A percentile compares a stretch with the other conserved stretches of the same genome.
Evolutionary conservation across 2,329 filamentous ascomycete species (phyloP).

Genomic region (Pseudogymnoascus sp.): DNA sequence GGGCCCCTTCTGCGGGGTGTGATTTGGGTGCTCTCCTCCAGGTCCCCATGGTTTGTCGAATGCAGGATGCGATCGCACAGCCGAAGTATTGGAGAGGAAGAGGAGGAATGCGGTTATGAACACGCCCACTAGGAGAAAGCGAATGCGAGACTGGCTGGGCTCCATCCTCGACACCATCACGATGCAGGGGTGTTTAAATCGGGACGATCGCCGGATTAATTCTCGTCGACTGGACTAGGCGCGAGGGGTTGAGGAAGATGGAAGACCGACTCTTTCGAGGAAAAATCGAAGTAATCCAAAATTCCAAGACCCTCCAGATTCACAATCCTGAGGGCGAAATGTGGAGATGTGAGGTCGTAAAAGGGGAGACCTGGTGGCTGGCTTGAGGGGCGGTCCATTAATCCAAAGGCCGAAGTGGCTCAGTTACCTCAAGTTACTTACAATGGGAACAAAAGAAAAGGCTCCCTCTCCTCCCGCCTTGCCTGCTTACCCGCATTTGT

Average conservation of each 20-base stretch:
- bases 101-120: conserved; percentile 7
- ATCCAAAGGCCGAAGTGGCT: neutral
- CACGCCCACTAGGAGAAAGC: neutral
- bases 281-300: neutral
- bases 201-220: neutral
- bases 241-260: neutral
- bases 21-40: neutral
- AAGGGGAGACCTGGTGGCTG: neutral
- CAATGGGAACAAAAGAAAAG: neutral
- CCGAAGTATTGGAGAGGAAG: neutral
- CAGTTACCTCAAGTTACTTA: too few species aligned
- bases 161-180: conserved; percentile 4
- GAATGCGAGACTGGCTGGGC: neutral
- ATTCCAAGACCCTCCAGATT: neutral
- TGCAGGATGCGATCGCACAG: neutral
- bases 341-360: neutral
- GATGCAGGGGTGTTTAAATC: neutral
- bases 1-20: neutral
- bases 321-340: neutral
- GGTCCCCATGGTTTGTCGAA: neutral
- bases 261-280: neutral
- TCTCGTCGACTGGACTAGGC: neutral
- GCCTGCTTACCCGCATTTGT: neutral
- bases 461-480: neutral
- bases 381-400: neutral